Evolutionary conservation across 2,329 filamentous ascomycete genomes (phyloP).

Genomic region (Aspergillus quadrilineatus): DNA sequence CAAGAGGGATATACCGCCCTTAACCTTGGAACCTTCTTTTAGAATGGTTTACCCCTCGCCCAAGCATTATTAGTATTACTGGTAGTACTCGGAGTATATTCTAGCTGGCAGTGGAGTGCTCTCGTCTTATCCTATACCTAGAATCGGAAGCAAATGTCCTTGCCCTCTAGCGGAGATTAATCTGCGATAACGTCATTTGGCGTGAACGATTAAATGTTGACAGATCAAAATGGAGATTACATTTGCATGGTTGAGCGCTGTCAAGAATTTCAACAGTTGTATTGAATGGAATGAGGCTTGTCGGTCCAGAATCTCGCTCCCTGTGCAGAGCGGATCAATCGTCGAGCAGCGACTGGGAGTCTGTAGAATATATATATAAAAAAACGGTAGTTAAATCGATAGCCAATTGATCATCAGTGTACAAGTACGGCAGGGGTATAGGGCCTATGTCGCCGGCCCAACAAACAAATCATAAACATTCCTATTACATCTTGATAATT

Average conservation of each 20-base stretch:
- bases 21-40: too few relatives aligned
- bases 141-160: too few relatives aligned
- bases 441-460: neutral
- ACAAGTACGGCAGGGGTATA: neutral
- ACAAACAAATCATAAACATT: slow-evolving; percentile 5
- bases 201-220: neutral
- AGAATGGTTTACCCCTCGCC: too few relatives aligned
- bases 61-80: too few relatives aligned
- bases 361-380: too few relatives aligned
- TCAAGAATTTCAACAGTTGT: neutral
- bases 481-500: neutral
- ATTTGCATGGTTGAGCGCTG: neutral
- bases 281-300: neutral
- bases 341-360: too few relatives aligned
- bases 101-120: too few relatives aligned
- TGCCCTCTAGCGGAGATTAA: too few relatives aligned
- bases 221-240: neutral
- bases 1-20: too few relatives aligned
- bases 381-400: neutral
- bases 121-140: too few relatives aligned
- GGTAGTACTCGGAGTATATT: too few relatives aligned
- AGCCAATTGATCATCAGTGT: neutral
- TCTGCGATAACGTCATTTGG: neutral
- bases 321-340: neutral
- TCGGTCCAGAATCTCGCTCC: neutral